phyloP scores from a whole-genome alignment of 2,329 filamentous ascomycete species.

The Fusarium succisae region DNA sequence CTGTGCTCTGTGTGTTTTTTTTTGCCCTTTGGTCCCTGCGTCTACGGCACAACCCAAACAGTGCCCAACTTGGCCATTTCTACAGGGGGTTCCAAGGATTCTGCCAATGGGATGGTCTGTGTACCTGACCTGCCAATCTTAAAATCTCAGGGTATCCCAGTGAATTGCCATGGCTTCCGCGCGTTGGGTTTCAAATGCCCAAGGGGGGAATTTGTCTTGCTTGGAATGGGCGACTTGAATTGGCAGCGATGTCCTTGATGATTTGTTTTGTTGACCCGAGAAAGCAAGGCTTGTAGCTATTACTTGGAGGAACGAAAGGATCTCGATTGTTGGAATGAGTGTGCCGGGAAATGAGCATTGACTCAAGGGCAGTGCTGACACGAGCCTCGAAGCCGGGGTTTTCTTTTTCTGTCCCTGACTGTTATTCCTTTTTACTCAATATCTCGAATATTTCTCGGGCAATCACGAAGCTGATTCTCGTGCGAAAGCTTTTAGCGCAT shows the following conservation, averaged over 20 bases:
- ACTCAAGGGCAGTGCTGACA: not conserved
- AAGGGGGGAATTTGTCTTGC: not conserved
- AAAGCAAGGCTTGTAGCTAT: too few species aligned
- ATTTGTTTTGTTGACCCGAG: not conserved
- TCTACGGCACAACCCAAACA: slow-evolving; percentile 9
- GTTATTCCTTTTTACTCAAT: not conserved
- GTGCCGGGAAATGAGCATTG: not conserved
- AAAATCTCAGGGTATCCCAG: slow-evolving; percentile 33
- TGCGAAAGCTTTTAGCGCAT: not conserved
- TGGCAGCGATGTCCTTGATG: not conserved
- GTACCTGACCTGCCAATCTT: slow-evolving; percentile 28
- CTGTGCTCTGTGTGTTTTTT: not conserved
- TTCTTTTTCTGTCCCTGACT: not conserved
- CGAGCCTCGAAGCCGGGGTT: not conserved
- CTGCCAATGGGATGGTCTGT: slow-evolving; percentile 12
- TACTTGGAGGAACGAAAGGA: not conserved
- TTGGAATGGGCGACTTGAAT: slow-evolving; percentile 14
- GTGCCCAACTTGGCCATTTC: slow-evolving; percentile 24
- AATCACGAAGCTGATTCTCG: not conserved
- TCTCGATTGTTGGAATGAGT: slow-evolving; percentile 25
- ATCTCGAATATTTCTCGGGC: slow-evolving; percentile 7
- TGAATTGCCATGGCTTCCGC: not conserved
- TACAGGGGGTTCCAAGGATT: slow-evolving; percentile 15
- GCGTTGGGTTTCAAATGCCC: slow-evolving; percentile 30
- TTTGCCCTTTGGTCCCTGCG: not conserved